These are phyloP conservation scores for Hirschioporus abietinus DNA, from an alignment of 768 basidiomycete genomes.

Conservation along the genomic window DNA sequence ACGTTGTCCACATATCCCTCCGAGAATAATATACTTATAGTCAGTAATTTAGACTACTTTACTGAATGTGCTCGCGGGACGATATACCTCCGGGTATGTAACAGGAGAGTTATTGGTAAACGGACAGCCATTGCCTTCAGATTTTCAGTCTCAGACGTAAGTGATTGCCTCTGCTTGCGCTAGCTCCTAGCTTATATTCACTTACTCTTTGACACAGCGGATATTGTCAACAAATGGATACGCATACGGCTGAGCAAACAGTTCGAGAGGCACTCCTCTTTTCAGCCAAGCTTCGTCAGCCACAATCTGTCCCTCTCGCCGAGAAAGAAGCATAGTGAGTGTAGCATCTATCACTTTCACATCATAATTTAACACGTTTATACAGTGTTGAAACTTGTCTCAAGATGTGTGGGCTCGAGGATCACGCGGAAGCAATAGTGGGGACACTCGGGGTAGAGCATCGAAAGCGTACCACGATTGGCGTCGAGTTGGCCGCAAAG, in stretches of 20 bases:
- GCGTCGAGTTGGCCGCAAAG: conserved; percentile 42
- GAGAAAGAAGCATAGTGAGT: conserved; percentile 32
- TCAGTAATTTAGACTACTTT: conserved; percentile 24
- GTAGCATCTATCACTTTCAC: neutral
- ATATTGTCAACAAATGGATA: conserved; percentile 35
- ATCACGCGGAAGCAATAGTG: conserved; percentile 39
- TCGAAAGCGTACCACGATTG: conserved; percentile 40
- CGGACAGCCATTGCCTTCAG: conserved; percentile 20
- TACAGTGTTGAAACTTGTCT: conserved; percentile 26
- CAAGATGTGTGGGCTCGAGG: conserved; percentile 38
- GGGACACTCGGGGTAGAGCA: conserved; percentile 28
- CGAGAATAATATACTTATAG: neutral
- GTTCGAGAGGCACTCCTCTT: conserved; percentile 34
- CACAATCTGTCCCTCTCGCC: conserved; percentile 24
- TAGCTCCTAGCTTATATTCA: conserved; percentile 17
- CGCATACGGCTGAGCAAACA: conserved; percentile 31
- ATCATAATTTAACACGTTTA: neutral
- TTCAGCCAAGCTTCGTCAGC: conserved; percentile 35
- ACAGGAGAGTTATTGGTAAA: conserved; percentile 25
- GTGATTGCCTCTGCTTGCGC: neutral
- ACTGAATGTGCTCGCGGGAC: conserved; percentile 26
- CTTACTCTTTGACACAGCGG: conserved; percentile 15
- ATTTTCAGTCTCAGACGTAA: conserved; percentile 32
- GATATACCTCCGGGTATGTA: conserved; percentile 9
- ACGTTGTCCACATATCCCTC: neutral